Conservation (phyloP, 1,284 basidiomycete species). For the Golubevia sp. region DNA sequence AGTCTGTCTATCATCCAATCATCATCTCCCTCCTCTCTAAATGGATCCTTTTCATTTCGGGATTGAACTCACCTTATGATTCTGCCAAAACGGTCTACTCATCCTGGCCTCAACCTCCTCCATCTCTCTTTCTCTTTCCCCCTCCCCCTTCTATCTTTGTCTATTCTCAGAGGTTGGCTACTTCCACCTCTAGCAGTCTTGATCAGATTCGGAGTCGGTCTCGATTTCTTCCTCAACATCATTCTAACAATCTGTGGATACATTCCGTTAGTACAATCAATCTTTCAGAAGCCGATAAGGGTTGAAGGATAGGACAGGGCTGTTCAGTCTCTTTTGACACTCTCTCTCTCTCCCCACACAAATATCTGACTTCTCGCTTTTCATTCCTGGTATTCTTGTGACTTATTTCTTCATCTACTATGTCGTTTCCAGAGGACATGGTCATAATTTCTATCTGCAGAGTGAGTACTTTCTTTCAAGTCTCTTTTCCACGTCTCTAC, state of each 20-base stretch:
- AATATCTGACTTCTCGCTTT: slow-evolving; percentile 42
- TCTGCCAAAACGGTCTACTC: too few relatives aligned
- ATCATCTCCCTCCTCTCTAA: slow-evolving; percentile 72
- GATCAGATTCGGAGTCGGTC: slow-evolving; percentile 88
- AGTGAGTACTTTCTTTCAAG: neutral
- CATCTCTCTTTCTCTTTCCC: neutral
- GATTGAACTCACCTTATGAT: too few relatives aligned
- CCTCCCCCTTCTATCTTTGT: too few relatives aligned
- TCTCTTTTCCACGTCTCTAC: neutral
- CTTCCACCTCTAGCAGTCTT: slow-evolving; percentile 73
- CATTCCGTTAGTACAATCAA: slow-evolving; percentile 69
- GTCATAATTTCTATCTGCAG: slow-evolving; percentile 84
- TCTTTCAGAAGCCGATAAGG: neutral
- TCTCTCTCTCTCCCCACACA: neutral
- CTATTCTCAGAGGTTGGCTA: slow-evolving; percentile 21
- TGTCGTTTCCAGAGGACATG: slow-evolving; percentile 68
- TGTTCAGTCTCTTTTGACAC: neutral
- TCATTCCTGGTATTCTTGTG: slow-evolving; percentile 25
- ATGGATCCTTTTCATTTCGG: too few relatives aligned
- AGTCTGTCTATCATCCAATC: slow-evolving; percentile 5
- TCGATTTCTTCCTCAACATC: slow-evolving; percentile 90
- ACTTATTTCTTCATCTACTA: slow-evolving; percentile 63
- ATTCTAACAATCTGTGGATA: slow-evolving; percentile 87
- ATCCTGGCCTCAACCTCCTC: slow-evolving; percentile 69
- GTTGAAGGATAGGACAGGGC: neutral